These are phyloP conservation scores for Fusarium paranaense DNA, from an alignment of 2,329 filamentous ascomycete species.

Conservation along the genomic window DNA sequence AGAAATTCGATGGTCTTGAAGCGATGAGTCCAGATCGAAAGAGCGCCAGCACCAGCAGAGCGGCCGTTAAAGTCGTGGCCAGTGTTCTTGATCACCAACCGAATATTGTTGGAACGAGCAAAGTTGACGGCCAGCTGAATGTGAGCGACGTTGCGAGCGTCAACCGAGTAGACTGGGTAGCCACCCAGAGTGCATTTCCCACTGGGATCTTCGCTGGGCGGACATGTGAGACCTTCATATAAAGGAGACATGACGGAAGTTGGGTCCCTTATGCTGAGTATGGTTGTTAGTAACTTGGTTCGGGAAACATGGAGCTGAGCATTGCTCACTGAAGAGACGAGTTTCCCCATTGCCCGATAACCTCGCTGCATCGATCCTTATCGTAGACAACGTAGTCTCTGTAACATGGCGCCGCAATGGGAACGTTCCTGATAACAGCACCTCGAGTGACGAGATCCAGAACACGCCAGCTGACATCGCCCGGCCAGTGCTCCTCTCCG, in stretches of 20 bases:
- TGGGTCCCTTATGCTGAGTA: conserved; percentile 49
- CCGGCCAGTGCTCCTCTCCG: conserved; percentile 48
- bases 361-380: conserved; percentile 40
- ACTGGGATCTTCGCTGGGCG: conserved; percentile 37
- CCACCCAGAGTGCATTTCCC: conserved; percentile 54
- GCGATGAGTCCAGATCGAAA: conserved; percentile 68
- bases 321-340: conserved; percentile 34
- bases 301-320: background rate
- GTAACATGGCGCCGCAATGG: conserved; percentile 50
- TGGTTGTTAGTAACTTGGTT: background rate
- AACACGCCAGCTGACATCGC: conserved; percentile 44
- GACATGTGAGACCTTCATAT: conserved; percentile 54
- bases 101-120: conserved; percentile 57
- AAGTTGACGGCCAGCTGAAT: conserved; percentile 61
- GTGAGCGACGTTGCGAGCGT: conserved; percentile 55
- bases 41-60: conserved; percentile 65
- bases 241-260: conserved; percentile 56
- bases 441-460: conserved; percentile 51
- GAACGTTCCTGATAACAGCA: conserved; percentile 48
- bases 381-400: conserved; percentile 40
- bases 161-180: conserved; percentile 56
- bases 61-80: conserved; percentile 66
- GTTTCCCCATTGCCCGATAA: conserved; percentile 46
- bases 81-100: conserved; percentile 60
- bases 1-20: conserved; percentile 56